phyloP scores from a whole-genome alignment of 2,329 filamentous ascomycete species.

The Nemania diffusa region DNA sequence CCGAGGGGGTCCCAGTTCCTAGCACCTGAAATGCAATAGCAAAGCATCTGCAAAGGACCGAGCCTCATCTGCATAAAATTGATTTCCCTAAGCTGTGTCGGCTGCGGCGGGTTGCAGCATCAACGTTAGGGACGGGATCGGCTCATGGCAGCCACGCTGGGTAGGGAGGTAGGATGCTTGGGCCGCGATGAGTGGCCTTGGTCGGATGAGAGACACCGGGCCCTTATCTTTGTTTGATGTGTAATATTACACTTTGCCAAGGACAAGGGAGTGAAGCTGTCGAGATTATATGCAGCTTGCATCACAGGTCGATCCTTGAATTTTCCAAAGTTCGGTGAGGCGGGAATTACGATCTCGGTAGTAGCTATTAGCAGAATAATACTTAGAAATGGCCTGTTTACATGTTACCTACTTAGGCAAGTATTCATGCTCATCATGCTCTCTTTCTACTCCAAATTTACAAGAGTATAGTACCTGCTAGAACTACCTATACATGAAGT shows the following conservation, averaged over 20 bases:
- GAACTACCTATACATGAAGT: background rate
- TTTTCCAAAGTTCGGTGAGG: conserved; percentile 6
- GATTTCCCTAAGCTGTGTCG: conserved; percentile 15
- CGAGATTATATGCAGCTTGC: conserved; percentile 9
- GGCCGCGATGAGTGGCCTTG: conserved; percentile 27
- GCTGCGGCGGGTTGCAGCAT: conserved; percentile 31
- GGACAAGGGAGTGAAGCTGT: conserved; percentile 13
- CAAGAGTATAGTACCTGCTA: background rate
- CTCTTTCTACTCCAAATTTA: background rate
- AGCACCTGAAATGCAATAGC: conserved; percentile 20
- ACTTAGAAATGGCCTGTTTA: conserved; percentile 7
- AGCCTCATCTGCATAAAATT: conserved; percentile 18
- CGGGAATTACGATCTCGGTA: conserved; percentile 5
- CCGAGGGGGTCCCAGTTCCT: conserved; percentile 9
- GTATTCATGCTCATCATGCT: background rate
- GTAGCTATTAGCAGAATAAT: conserved; percentile 8
- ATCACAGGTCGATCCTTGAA: conserved; percentile 4
- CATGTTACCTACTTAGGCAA: conserved; percentile 4
- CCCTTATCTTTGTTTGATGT: conserved; percentile 7
- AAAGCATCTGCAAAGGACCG: conserved; percentile 35
- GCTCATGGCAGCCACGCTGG: conserved; percentile 30
- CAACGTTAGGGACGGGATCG: conserved; percentile 34
- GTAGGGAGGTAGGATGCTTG: conserved; percentile 18
- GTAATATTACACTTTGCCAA: conserved; percentile 15
- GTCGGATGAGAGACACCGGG: conserved; percentile 32